These are phyloP conservation scores for Trichoderma arundinaceum DNA, from an alignment of 2,329 filamentous ascomycete species.

Conservation along the genomic window DNA sequence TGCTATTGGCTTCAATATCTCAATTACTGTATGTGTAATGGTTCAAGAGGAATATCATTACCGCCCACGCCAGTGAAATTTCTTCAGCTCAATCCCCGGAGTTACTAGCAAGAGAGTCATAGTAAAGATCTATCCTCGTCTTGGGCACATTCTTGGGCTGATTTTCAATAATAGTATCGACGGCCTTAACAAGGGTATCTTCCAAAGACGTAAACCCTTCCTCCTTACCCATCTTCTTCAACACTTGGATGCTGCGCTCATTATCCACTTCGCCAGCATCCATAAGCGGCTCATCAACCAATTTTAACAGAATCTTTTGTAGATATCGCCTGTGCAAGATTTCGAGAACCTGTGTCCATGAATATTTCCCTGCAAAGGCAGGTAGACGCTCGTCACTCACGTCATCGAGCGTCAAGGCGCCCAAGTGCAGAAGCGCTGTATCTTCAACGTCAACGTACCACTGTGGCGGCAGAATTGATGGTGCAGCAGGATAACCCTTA, in stretches of 20 bases:
- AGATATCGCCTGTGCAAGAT: background rate
- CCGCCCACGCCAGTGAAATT: too few species aligned
- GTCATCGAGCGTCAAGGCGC: background rate
- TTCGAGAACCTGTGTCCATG: background rate
- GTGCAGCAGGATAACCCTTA: background rate
- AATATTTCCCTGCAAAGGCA: background rate
- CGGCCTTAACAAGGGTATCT: background rate
- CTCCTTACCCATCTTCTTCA: background rate
- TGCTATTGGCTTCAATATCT: too few species aligned
- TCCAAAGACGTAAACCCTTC: background rate
- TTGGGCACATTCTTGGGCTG: background rate
- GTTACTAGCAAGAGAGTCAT: background rate
- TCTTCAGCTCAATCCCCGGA: too few species aligned
- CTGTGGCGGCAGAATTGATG: background rate
- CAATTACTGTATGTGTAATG: too few species aligned
- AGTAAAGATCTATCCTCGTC: background rate
- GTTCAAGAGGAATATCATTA: too few species aligned
- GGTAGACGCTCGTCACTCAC: background rate
- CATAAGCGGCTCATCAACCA: background rate
- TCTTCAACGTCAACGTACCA: slow-evolving; percentile 1
- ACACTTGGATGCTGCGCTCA: background rate
- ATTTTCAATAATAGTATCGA: background rate
- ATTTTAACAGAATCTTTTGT: background rate
- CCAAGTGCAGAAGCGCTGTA: background rate
- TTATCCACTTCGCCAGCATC: background rate